phyloP scores from a whole-genome alignment of 2,329 filamentous ascomycete species.

The Purpureocillium takamizusanense region DNA sequence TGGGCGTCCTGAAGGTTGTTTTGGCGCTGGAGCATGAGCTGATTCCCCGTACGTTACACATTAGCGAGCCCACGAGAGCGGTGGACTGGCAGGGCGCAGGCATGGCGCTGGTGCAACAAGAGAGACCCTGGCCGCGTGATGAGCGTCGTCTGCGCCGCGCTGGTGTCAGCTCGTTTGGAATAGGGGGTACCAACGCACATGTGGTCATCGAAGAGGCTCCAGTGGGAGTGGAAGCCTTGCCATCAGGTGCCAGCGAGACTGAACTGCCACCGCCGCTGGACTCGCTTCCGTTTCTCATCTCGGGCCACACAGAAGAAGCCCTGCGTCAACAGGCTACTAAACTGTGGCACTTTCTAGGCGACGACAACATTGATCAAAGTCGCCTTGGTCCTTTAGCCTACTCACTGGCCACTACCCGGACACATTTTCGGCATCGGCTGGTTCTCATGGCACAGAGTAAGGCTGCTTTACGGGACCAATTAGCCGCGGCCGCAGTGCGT shows the following conservation, averaged over 20 bases:
- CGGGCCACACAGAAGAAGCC: constrained; percentile 4
- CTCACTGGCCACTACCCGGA: constrained; percentile 7
- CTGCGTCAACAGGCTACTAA: constrained; percentile 7
- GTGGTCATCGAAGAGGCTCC: constrained; percentile 20
- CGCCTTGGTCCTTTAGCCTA: constrained; percentile 5
- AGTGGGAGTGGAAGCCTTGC: background rate
- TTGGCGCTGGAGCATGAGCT: constrained; percentile 11
- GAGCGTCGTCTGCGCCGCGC: constrained; percentile 24
- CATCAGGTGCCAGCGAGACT: background rate
- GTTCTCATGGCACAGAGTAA: constrained; percentile 3
- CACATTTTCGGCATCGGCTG: constrained; percentile 4
- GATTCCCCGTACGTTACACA: constrained; percentile 25
- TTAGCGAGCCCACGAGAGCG: constrained; percentile 6
- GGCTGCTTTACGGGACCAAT: constrained; percentile 2
- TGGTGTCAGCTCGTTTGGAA: constrained; percentile 39
- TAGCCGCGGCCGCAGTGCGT: constrained; percentile 4
- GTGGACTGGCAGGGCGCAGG: constrained; percentile 5
- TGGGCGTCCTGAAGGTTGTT: constrained; percentile 48
- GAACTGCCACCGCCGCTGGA: background rate
- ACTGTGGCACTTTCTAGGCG: constrained; percentile 3
- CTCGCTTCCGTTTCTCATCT: background rate
- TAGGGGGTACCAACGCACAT: constrained; percentile 39
- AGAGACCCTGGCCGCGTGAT: constrained; percentile 2
- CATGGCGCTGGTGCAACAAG: constrained; percentile 5
- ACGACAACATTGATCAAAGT: background rate